Evolutionary conservation across 2,329 filamentous ascomycete genomes (phyloP).

Genomic region (Colletotrichum ledebouriae): DNA sequence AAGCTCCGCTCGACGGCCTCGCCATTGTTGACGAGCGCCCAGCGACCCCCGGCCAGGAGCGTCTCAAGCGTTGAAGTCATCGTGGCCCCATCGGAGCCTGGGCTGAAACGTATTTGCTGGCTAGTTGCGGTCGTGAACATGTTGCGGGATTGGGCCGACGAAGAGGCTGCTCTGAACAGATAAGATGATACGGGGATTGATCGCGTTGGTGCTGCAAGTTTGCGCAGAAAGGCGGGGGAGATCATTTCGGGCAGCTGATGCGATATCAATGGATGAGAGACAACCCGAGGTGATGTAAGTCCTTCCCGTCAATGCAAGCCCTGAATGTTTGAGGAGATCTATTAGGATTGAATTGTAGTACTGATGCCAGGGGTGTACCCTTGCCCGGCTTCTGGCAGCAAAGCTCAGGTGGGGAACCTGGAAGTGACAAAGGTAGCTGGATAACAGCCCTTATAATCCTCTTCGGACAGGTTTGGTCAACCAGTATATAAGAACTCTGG

Average conservation of each 20-base stretch:
- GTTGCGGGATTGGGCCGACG: neutral
- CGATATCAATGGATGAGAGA: neutral
- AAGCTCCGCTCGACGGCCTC: conserved; percentile 71
- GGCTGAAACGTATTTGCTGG: conserved; percentile 55
- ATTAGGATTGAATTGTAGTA: neutral
- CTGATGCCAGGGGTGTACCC: conserved; percentile 31
- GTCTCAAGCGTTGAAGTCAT: conserved; percentile 52
- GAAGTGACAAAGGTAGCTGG: neutral
- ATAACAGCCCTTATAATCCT: neutral
- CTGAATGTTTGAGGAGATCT: neutral
- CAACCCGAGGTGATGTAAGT: conserved; percentile 15
- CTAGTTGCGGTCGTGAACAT: conserved; percentile 22
- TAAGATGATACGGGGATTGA: conserved; percentile 1
- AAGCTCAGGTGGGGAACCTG: conserved; percentile 26
- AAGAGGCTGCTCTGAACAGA: neutral
- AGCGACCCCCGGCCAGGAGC: conserved; percentile 57
- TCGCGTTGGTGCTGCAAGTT: conserved; percentile 22
- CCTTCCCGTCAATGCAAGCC: neutral
- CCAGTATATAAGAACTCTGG: too few relatives aligned
- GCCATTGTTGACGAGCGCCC: conserved; percentile 65
- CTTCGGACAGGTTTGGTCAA: too few relatives aligned
- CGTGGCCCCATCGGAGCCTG: conserved; percentile 58
- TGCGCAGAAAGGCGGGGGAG: conserved; percentile 17
- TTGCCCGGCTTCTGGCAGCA: conserved; percentile 1
- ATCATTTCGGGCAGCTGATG: conserved; percentile 21